Percentiles rank a stretch among this genome's conserved stretches.
Conservation (phyloP, 2,329 filamentous ascomycete species). For the Verticillium zaregamsianum region DNA sequence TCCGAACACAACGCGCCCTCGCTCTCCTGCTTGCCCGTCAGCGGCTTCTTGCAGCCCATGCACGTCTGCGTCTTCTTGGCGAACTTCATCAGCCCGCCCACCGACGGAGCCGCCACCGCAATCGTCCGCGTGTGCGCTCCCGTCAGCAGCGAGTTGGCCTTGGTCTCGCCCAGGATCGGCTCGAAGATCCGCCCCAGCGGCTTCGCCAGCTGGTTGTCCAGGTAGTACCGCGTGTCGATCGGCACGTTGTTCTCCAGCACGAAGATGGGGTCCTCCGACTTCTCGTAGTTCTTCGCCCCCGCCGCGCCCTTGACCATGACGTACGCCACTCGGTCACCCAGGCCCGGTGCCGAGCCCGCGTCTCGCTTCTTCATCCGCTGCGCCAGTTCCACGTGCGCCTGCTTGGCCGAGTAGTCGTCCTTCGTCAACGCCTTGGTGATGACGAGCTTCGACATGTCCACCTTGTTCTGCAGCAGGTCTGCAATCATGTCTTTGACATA, state of each 20-base stretch:
- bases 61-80: constrained; percentile 96
- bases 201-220: constrained; percentile 97
- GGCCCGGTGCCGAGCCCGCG: constrained; percentile 82
- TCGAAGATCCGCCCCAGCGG: constrained; percentile 95
- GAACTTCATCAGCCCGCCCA: constrained; percentile 97
- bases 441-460: constrained; percentile 98
- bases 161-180: constrained; percentile 91
- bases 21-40: constrained; percentile 73
- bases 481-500: constrained; percentile 97
- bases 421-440: constrained; percentile 97
- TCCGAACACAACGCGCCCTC: constrained; percentile 84
- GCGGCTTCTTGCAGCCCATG: constrained; percentile 98
- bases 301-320: constrained; percentile 92
- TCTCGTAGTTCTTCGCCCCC: constrained; percentile 92
- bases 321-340: constrained; percentile 96
- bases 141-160: constrained; percentile 78
- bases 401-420: constrained; percentile 82
- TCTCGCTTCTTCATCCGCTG: constrained; percentile 97
- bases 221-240: constrained; percentile 97
- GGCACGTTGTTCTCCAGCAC: constrained; percentile 97
- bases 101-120: constrained; percentile 82
- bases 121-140: constrained; percentile 96
- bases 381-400: constrained; percentile 93
- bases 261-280: constrained; percentile 94
- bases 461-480: constrained; percentile 91